Evolutionary conservation across 345 rosid genomes (phyloP).

Genomic region (Bruguiera gymnorhiza): DNA sequence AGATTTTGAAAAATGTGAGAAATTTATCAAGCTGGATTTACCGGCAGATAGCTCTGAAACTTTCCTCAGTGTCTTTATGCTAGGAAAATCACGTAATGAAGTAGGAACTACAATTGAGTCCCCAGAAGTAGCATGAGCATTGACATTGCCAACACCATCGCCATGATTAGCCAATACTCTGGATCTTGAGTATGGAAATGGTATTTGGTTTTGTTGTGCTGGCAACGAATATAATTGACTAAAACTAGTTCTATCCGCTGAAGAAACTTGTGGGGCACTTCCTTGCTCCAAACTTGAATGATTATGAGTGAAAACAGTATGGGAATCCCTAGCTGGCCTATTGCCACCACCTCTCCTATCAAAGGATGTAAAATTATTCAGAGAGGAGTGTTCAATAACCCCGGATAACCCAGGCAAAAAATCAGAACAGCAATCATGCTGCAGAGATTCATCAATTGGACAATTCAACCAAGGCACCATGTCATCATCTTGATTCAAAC

Average conservation of each 20-base stretch:
- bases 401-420: constrained; percentile 61
- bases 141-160: constrained; percentile 15
- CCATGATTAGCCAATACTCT: constrained; percentile 34
- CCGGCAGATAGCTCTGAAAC: constrained; percentile 31
- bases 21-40: constrained; percentile 46
- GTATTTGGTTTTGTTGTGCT: constrained; percentile 31
- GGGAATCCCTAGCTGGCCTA: constrained; percentile 28
- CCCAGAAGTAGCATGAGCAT: constrained; percentile 19
- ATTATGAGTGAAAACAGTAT: constrained; percentile 20
- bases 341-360: constrained; percentile 30
- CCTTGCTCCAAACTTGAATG: constrained; percentile 26
- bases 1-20: constrained; percentile 64
- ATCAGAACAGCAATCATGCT: constrained; percentile 49
- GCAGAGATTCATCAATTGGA: constrained; percentile 43
- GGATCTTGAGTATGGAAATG: constrained; percentile 41
- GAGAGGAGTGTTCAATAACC: constrained; percentile 40
- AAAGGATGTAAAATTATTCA: constrained; percentile 39
- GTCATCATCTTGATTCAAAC: constrained; percentile 61
- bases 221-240: constrained; percentile 30
- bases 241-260: constrained; percentile 24
- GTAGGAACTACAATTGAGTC: constrained; percentile 21
- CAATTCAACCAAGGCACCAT: constrained; percentile 65
- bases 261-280: constrained; percentile 27
- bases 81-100: constrained; percentile 22
- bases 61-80: constrained; percentile 39